Conservation (phyloP, 2,329 filamentous ascomycete species). For the Cercospora sp. region DNA sequence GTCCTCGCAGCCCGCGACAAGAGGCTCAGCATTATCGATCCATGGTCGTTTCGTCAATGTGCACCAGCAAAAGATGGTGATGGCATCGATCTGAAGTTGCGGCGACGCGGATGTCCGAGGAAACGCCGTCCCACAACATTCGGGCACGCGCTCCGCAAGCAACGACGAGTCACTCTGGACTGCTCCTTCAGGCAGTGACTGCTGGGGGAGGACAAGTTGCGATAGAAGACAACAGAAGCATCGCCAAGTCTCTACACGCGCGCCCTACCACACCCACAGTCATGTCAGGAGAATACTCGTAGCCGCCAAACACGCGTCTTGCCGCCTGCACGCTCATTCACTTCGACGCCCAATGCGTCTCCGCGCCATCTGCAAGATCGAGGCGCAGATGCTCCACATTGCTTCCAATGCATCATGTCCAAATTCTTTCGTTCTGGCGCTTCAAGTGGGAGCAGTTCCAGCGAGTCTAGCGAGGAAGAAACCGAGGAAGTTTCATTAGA, state of each 20-base stretch:
- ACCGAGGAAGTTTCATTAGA: constrained; percentile 19
- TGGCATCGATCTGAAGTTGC: constrained; percentile 3
- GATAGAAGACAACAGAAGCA: constrained; percentile 11
- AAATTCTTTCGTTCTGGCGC: constrained; percentile 23
- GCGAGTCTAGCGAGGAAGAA: constrained; percentile 19
- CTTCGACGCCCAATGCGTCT: constrained; percentile 10
- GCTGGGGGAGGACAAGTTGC: constrained; percentile 10
- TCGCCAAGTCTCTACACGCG: neutral
- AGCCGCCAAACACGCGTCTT: neutral
- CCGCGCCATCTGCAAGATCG: neutral
- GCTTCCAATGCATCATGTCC: constrained; percentile 15
- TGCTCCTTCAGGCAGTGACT: neutral
- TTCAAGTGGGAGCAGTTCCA: constrained; percentile 26
- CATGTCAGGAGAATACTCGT: constrained; percentile 8
- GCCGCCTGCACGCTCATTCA: neutral
- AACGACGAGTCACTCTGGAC: constrained; percentile 7
- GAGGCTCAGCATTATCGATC: constrained; percentile 62
- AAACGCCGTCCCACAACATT: constrained; percentile 8
- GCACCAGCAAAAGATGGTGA: neutral
- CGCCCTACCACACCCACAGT: neutral
- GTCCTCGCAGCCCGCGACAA: constrained; percentile 67
- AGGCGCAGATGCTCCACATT: neutral
- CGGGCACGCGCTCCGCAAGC: neutral
- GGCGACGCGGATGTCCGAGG: constrained; percentile 2
- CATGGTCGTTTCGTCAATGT: constrained; percentile 20